Evolutionary conservation across 805 yeast species (phyloP).

Genomic region (Pichia manshurica): DNA sequence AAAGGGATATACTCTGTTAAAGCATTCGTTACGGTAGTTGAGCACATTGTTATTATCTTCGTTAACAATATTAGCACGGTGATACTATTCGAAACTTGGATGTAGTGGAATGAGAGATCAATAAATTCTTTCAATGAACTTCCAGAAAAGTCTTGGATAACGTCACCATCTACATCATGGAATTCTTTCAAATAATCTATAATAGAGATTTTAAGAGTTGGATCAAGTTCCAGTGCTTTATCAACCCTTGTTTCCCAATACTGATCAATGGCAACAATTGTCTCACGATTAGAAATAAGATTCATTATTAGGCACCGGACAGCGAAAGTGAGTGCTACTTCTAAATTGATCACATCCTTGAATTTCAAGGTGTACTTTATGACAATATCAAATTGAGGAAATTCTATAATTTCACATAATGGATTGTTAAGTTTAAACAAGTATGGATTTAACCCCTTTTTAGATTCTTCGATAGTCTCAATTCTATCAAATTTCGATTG

Average conservation of each 20-base stretch:
- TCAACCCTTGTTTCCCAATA: slow-evolving; percentile 69
- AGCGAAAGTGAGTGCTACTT: slow-evolving; percentile 45
- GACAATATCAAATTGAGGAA: slow-evolving; percentile 51
- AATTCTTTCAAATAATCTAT: slow-evolving; percentile 16
- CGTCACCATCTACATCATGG: slow-evolving; percentile 18
- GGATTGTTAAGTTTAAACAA: slow-evolving; percentile 21
- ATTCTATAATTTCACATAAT: slow-evolving; percentile 29
- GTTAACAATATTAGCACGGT: slow-evolving; percentile 15
- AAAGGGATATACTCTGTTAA: slow-evolving; percentile 14
- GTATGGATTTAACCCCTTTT: slow-evolving; percentile 75
- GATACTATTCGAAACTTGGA: slow-evolving; percentile 7
- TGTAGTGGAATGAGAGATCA: slow-evolving; percentile 29
- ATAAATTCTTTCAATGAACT: slow-evolving; percentile 24
- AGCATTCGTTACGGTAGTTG: slow-evolving; percentile 14
- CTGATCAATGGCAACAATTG: slow-evolving; percentile 62
- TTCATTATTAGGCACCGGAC: slow-evolving; percentile 62
- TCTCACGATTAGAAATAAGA: slow-evolving; percentile 43
- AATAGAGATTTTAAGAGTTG: slow-evolving; percentile 36
- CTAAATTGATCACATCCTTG: slow-evolving; percentile 15
- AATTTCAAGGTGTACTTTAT: slow-evolving; percentile 29
- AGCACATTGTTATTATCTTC: slow-evolving; percentile 25
- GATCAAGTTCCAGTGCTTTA: slow-evolving; percentile 61
- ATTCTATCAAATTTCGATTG: slow-evolving; percentile 50
- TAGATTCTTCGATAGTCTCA: slow-evolving; percentile 76
- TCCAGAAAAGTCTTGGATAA: background rate